A percentile compares a stretch with the other conserved stretches of the same genome.
phyloP scores from a whole-genome alignment of 352 stramenopile genomes.

The Phytophthora pseudosyringae region DNA sequence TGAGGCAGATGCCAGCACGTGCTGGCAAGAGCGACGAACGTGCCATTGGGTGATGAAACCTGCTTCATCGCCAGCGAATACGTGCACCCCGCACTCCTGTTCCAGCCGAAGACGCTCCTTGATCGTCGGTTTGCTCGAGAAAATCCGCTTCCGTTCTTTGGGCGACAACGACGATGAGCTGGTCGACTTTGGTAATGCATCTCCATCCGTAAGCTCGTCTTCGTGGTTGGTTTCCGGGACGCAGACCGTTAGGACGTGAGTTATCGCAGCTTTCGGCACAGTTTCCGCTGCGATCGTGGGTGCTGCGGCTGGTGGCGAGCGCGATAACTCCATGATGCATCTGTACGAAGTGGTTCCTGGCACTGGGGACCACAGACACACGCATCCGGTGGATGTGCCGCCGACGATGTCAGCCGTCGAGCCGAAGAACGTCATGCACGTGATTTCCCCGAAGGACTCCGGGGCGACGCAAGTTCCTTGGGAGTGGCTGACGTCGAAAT shows the following conservation, averaged over 20 bases:
- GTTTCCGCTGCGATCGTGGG: not conserved
- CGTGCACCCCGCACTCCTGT: constrained; percentile 34
- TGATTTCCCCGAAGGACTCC: constrained; percentile 49
- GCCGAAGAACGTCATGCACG: constrained; percentile 57
- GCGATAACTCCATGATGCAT: constrained; percentile 28
- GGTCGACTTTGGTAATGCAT: not conserved
- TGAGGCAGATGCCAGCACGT: not conserved
- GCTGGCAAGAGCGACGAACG: constrained; percentile 21
- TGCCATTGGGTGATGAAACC: constrained; percentile 51
- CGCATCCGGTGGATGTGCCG: constrained; percentile 49
- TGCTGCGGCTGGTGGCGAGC: constrained; percentile 1
- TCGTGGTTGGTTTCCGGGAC: not conserved
- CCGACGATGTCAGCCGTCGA: constrained; percentile 55
- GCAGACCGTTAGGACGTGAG: constrained; percentile 23
- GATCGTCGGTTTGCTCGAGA: constrained; percentile 27
- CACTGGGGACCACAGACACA: constrained; percentile 55
- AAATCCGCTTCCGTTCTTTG: constrained; percentile 26
- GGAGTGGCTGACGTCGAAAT: constrained; percentile 70
- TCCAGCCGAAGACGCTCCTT: constrained; percentile 40
- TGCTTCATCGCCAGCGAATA: constrained; percentile 54
- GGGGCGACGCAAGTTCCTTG: constrained; percentile 63
- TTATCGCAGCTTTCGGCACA: constrained; percentile 11
- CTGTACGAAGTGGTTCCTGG: constrained; percentile 34
- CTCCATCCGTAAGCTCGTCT: not conserved
- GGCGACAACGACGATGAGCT: constrained; percentile 6